These are phyloP conservation scores for Lactarius vividus DNA, from an alignment of 768 basidiomycete species.

Conservation along the genomic window DNA sequence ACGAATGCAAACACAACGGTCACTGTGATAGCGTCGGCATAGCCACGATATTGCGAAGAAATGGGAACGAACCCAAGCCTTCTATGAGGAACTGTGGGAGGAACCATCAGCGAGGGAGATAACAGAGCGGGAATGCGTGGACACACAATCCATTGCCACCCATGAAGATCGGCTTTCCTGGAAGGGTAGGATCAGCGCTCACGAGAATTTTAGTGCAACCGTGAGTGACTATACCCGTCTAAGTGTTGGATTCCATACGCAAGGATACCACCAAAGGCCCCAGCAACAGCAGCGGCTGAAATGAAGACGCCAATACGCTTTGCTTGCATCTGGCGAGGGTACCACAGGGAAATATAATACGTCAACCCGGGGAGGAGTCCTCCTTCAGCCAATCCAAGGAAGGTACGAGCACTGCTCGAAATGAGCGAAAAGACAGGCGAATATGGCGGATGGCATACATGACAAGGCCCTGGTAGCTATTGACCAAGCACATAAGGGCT, in stretches of 20 bases:
- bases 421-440: neutral
- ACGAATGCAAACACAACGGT: slow-evolving; percentile 39
- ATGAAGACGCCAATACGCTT: slow-evolving; percentile 62
- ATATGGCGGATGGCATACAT: slow-evolving; percentile 32
- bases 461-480: slow-evolving; percentile 34
- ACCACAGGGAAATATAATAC: slow-evolving; percentile 56
- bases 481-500: slow-evolving; percentile 40
- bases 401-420: slow-evolving; percentile 37
- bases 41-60: neutral
- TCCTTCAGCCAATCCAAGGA: slow-evolving; percentile 48
- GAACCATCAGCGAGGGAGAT: neutral
- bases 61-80: slow-evolving; percentile 35
- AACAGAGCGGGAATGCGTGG: neutral
- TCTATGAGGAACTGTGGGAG: slow-evolving; percentile 44
- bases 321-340: slow-evolving; percentile 56
- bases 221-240: slow-evolving; percentile 38
- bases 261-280: slow-evolving; percentile 47
- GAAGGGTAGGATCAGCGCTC: slow-evolving; percentile 15
- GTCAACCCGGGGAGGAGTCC: slow-evolving; percentile 42
- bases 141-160: slow-evolving; percentile 52
- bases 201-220: neutral
- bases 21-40: slow-evolving; percentile 7
- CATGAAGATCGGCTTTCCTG: slow-evolving; percentile 33
- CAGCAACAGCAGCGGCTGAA: slow-evolving; percentile 55
- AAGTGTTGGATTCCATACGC: slow-evolving; percentile 48